Percentiles rank a stretch among this genome's conserved stretches.
Evolutionary conservation across 2,329 filamentous ascomycete species (phyloP).

Genomic region (Botryotinia calthae): DNA sequence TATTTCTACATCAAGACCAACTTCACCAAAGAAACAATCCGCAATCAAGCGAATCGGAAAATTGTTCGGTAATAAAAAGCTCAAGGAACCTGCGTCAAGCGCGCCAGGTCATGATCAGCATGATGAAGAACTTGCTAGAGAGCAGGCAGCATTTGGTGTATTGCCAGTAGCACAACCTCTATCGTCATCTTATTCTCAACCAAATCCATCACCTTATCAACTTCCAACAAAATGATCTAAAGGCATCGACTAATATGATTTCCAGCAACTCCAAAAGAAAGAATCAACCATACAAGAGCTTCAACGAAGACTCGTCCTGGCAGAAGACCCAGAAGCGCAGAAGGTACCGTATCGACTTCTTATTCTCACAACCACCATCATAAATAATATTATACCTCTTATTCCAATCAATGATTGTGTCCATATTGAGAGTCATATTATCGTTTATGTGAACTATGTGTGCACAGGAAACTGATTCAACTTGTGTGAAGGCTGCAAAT

Average conservation of each 20-base stretch:
- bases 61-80: not conserved
- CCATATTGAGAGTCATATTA: slow-evolving; percentile 6
- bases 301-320: slow-evolving; percentile 34
- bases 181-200: not conserved
- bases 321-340: slow-evolving; percentile 33
- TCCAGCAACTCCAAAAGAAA: slow-evolving; percentile 35
- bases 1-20: slow-evolving; percentile 6
- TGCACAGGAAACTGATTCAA: slow-evolving; percentile 22
- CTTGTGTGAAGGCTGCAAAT: slow-evolving; percentile 33
- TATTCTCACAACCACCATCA: slow-evolving; percentile 22
- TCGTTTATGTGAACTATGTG: slow-evolving; percentile 19
- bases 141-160: slow-evolving; percentile 14
- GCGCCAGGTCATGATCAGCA: not conserved
- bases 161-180: slow-evolving; percentile 17
- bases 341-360: slow-evolving; percentile 34
- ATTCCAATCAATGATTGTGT: slow-evolving; percentile 16
- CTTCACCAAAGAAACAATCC: slow-evolving; percentile 14
- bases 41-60: slow-evolving; percentile 10
- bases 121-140: slow-evolving; percentile 9
- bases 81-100: not conserved
- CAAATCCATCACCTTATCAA: slow-evolving; percentile 6
- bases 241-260: slow-evolving; percentile 28
- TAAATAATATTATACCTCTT: slow-evolving; percentile 5
- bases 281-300: slow-evolving; percentile 34
- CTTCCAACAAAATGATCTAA: not conserved